Percentiles rank a stretch among this genome's conserved stretches.
These are phyloP conservation scores for Eruca vesicaria DNA, from an alignment of 441 rosid species.

Conservation along the genomic window DNA sequence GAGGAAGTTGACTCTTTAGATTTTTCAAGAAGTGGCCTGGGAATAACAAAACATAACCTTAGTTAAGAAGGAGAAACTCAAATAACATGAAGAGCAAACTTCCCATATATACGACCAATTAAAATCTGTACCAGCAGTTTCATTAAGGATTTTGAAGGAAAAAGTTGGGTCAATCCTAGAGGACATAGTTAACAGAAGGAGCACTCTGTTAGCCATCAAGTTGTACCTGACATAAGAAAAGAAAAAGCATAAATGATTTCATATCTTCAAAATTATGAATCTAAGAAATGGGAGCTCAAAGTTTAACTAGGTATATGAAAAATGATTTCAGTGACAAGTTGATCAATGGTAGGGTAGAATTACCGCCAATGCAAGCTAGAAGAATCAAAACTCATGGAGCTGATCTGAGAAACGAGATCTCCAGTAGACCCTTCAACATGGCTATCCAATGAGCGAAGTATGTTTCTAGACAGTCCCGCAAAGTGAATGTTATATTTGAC, in stretches of 20 bases:
- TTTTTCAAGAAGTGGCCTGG: conserved; percentile 97
- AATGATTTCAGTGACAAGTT: not conserved
- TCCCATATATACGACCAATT: conserved; percentile 24
- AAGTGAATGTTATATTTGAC: conserved; percentile 98
- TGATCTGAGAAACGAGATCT: conserved; percentile 83
- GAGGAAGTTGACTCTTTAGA: conserved; percentile 98
- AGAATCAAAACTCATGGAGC: conserved; percentile 93
- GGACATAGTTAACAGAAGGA: conserved; percentile 94
- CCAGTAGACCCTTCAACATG: conserved; percentile 62
- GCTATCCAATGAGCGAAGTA: conserved; percentile 64
- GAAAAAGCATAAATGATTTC: conserved; percentile 16
- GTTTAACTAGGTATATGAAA: not conserved
- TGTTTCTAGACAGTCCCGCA: conserved; percentile 85
- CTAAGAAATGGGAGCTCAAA: conserved; percentile 16
- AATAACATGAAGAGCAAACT: conserved; percentile 8
- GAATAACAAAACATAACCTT: conserved; percentile 37
- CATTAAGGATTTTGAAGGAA: conserved; percentile 75
- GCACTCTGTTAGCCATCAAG: conserved; percentile 98
- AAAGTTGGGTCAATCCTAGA: conserved; percentile 69
- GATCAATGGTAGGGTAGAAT: conserved; percentile 19
- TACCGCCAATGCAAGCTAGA: conserved; percentile 98
- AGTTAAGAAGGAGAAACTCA: conserved; percentile 9
- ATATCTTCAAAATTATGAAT: not conserved
- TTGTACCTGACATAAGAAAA: conserved; percentile 64
- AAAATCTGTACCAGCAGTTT: conserved; percentile 81